These are phyloP conservation scores for Barnettozyma siamensis DNA, from an alignment of 805 yeast species.

Conservation along the genomic window DNA sequence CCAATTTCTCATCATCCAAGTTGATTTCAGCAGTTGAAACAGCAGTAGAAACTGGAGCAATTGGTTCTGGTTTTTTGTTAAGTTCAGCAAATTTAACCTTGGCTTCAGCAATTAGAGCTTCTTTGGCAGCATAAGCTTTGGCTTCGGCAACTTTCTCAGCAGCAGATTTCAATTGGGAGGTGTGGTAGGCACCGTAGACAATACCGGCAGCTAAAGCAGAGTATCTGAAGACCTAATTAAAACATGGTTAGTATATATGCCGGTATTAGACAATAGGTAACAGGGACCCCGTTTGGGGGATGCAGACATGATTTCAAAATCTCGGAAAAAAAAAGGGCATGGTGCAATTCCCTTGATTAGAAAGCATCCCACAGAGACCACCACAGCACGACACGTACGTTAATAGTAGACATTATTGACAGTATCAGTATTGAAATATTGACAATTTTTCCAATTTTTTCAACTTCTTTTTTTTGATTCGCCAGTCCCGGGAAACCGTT, in stretches of 20 bases:
- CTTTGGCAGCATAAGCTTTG: slow-evolving; percentile 55
- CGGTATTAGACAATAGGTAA: no score
- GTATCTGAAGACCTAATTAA: slow-evolving; percentile 77
- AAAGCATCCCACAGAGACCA: background rate
- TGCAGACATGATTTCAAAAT: background rate
- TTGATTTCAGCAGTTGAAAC: slow-evolving; percentile 48
- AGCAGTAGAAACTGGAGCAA: slow-evolving; percentile 12
- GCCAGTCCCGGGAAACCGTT: background rate
- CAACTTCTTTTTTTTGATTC: slow-evolving; percentile 9
- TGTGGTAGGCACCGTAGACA: slow-evolving; percentile 82
- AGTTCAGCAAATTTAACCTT: slow-evolving; percentile 80
- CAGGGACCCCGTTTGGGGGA: background rate
- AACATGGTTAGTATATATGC: slow-evolving; percentile 10
- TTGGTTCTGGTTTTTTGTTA: slow-evolving; percentile 40
- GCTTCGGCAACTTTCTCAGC: slow-evolving; percentile 55
- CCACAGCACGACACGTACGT: slow-evolving; percentile 30
- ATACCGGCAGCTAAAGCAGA: slow-evolving; percentile 85
- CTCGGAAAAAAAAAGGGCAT: background rate
- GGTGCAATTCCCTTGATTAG: background rate
- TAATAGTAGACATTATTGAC: slow-evolving; percentile 41
- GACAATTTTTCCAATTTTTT: background rate
- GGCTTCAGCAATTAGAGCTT: slow-evolving; percentile 79
- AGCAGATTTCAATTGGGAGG: slow-evolving; percentile 56
- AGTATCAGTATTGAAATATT: background rate
- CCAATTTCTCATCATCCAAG: slow-evolving; percentile 88